Percentiles rank a stretch among this genome's conserved stretches.
phyloP scores from a whole-genome alignment of 139 green algal genomes.

The Chlorella sp. region DNA sequence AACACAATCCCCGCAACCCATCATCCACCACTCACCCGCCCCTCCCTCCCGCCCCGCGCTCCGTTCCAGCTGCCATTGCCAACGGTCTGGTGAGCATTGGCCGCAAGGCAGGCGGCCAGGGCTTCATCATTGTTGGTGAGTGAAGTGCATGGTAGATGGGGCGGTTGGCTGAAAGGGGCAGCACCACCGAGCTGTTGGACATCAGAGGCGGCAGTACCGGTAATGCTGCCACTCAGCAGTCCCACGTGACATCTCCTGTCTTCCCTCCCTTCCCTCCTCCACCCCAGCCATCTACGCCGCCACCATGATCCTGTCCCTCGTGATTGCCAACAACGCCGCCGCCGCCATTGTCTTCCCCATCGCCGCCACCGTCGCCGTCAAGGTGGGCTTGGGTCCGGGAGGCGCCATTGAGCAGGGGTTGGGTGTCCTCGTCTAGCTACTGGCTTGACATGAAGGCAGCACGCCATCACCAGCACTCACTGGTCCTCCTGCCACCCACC shows the following conservation, averaged over 20 bases:
- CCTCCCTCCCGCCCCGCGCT: background rate
- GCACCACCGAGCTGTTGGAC: too few relatives aligned
- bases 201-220: too few relatives aligned
- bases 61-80: slow-evolving; percentile 43
- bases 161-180: too few relatives aligned
- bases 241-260: background rate
- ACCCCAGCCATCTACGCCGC: slow-evolving; percentile 53
- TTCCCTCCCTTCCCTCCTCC: background rate
- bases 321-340: slow-evolving; percentile 69
- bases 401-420: too few relatives aligned
- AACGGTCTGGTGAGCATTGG: slow-evolving; percentile 39
- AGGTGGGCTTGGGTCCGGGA: background rate
- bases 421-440: too few relatives aligned
- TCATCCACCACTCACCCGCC: too few relatives aligned
- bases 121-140: slow-evolving; percentile 38
- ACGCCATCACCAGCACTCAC: too few relatives aligned
- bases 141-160: background rate
- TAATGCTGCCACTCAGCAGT: too few relatives aligned
- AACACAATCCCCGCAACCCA: too few relatives aligned
- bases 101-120: slow-evolving; percentile 30
- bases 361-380: slow-evolving; percentile 9
- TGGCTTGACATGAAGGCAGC: too few relatives aligned
- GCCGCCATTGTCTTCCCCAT: slow-evolving; percentile 60
- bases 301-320: slow-evolving; percentile 52
- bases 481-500: too few relatives aligned